phyloP scores from a whole-genome alignment of 495 filamentous ascomycete species.

The Penicillium angulare region DNA sequence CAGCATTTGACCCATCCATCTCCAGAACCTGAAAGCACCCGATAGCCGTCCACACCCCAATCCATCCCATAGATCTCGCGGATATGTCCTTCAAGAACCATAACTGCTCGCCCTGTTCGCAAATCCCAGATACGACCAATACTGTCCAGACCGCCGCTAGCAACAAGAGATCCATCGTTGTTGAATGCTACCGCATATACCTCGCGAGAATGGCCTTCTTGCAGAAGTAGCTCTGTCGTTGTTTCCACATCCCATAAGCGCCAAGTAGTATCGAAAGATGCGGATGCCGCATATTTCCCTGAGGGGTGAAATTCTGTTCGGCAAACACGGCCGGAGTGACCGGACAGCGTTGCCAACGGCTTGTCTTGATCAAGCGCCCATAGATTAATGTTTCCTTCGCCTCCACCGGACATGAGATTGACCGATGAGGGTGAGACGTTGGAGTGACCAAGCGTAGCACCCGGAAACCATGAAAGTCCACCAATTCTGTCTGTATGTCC shows the following conservation, averaged over 20 bases:
- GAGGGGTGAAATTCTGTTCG: constrained; percentile 94
- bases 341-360: constrained; percentile 77
- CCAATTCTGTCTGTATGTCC: constrained; percentile 87
- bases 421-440: constrained; percentile 70
- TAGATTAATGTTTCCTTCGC: constrained; percentile 84
- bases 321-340: constrained; percentile 84
- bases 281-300: constrained; percentile 85
- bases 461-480: constrained; percentile 86
- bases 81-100: constrained; percentile 93
- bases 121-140: constrained; percentile 96
- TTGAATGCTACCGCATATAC: constrained; percentile 89
- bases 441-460: constrained; percentile 67
- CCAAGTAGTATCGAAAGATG: constrained; percentile 96
- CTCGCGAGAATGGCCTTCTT: constrained; percentile 92
- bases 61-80: constrained; percentile 89
- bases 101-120: constrained; percentile 89
- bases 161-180: constrained; percentile 83
- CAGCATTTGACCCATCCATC: constrained; percentile 98
- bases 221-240: constrained; percentile 76
- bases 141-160: constrained; percentile 87
- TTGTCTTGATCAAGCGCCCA: constrained; percentile 86
- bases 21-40: constrained; percentile 83
- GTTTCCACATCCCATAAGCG: constrained; percentile 92
- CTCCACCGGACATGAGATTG: constrained; percentile 88
- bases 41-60: constrained; percentile 88